phyloP scores from a whole-genome alignment of 257 asterid species.

The Solanum neorickii region DNA sequence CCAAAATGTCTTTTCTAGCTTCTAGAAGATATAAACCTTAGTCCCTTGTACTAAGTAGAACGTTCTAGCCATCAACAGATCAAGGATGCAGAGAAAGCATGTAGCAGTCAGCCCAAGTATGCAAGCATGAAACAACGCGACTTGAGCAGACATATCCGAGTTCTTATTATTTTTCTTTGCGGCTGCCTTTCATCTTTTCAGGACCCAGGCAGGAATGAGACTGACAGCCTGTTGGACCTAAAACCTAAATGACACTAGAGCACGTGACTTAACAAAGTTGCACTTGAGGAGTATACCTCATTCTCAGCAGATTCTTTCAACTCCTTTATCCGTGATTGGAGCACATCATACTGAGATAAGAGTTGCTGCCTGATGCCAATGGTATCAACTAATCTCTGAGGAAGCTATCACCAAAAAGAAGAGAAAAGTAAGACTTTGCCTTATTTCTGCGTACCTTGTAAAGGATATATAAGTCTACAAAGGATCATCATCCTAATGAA shows the following conservation, averaged over 20 bases:
- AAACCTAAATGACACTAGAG: not conserved
- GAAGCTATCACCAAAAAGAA: conserved; percentile 45
- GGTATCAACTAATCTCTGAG: conserved; percentile 64
- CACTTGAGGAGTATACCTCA: conserved; percentile 41
- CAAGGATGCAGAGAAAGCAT: not conserved
- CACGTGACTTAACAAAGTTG: not conserved
- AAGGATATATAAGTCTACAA: not conserved
- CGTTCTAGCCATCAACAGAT: not conserved
- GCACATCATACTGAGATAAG: conserved; percentile 78
- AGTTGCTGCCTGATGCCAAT: conserved; percentile 70
- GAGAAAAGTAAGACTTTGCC: not conserved
- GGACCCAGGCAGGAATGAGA: not conserved
- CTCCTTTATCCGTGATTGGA: conserved; percentile 85
- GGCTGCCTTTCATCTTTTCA: not conserved
- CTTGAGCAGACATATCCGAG: not conserved
- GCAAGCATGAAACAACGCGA: not conserved
- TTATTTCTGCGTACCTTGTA: not conserved
- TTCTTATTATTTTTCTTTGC: not conserved
- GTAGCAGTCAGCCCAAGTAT: not conserved
- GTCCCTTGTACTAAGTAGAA: not conserved
- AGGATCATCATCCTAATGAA: not conserved
- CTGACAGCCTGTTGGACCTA: not conserved
- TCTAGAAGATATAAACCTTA: not conserved
- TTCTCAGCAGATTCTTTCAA: conserved; percentile 73
- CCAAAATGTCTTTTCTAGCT: not conserved